Evolutionary conservation across 768 basidiomycete species (phyloP).

Genomic region (Hygrophorus pudorinus): DNA sequence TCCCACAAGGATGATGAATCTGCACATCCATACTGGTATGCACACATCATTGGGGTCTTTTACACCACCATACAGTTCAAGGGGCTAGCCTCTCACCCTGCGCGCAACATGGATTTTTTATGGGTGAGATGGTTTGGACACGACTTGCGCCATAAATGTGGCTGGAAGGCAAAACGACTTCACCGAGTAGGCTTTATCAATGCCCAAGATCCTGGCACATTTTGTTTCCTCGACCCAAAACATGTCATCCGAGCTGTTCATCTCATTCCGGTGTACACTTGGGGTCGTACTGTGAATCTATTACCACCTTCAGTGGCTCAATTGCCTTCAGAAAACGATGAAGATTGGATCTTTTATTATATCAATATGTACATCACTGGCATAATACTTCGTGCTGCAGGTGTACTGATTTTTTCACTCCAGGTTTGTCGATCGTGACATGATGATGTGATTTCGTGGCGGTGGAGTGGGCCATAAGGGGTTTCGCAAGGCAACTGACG

Average conservation of each 20-base stretch:
- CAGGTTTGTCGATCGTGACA: constrained; percentile 9
- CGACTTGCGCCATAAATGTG: constrained; percentile 16
- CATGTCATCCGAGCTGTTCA: constrained; percentile 18
- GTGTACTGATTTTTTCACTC: not conserved
- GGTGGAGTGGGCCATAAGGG: constrained; percentile 6
- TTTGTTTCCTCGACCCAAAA: constrained; percentile 21
- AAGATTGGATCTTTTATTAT: constrained; percentile 5
- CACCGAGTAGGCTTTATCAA: constrained; percentile 16
- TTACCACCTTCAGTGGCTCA: not conserved
- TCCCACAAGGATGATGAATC: too few relatives aligned
- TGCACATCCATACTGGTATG: too few relatives aligned
- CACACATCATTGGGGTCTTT: too few relatives aligned
- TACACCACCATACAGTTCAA: too few relatives aligned
- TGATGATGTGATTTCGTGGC: constrained; percentile 7
- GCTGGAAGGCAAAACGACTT: constrained; percentile 15
- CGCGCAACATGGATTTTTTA: too few relatives aligned
- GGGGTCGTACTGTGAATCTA: constrained; percentile 6
- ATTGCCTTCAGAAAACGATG: constrained; percentile 1
- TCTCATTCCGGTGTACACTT: constrained; percentile 17
- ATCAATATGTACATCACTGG: not conserved
- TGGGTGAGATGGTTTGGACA: too few relatives aligned
- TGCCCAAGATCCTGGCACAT: constrained; percentile 10
- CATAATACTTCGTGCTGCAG: not conserved
- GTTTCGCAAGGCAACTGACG: not conserved
- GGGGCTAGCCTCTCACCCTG: too few relatives aligned